A percentile compares a stretch with the other conserved stretches of the same genome.
Conservation (phyloP, 345 rosid genomes). For the Geranium rotundifolium region DNA sequence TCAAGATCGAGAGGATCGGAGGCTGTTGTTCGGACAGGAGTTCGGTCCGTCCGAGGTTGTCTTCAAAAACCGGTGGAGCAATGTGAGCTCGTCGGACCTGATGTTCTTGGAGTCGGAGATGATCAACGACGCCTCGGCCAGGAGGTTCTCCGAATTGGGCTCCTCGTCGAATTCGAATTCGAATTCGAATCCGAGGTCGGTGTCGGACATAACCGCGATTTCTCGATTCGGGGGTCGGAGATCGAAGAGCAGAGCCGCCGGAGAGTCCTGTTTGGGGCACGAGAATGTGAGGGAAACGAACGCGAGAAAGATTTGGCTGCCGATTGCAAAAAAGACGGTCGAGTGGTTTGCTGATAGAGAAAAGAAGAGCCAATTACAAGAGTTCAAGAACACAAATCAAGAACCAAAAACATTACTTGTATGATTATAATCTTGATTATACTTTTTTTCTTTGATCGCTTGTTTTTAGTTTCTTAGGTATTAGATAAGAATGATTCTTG, state of each 20-base stretch:
- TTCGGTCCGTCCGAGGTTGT: conserved; percentile 64
- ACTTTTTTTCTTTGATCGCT: not conserved
- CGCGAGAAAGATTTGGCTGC: conserved; percentile 15
- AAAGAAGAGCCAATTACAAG: not conserved
- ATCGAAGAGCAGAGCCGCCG: conserved; percentile 11
- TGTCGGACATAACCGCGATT: conserved; percentile 64
- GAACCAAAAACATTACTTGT: not conserved
- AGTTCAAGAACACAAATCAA: not conserved
- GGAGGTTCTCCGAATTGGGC: conserved; percentile 34
- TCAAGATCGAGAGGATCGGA: too few relatives aligned
- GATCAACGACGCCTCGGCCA: conserved; percentile 43
- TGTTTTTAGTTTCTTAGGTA: not conserved
- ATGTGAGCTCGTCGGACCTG: conserved; percentile 67
- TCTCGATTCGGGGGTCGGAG: conserved; percentile 35
- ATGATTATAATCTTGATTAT: not conserved
- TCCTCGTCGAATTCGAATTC: conserved; percentile 41
- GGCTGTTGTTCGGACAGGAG: conserved; percentile 7
- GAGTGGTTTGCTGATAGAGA: conserved; percentile 16
- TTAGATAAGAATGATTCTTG: not conserved
- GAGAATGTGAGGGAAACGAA: conserved; percentile 27
- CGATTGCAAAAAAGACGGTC: conserved; percentile 15
- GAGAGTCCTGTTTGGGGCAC: not conserved
- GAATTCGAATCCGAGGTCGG: conserved; percentile 46
- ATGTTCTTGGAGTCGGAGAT: conserved; percentile 65
- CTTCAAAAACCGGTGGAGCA: conserved; percentile 79